These are phyloP conservation scores for Pochonia chlamydosporia DNA, from an alignment of 2,329 filamentous ascomycete genomes.

Conservation along the genomic window DNA sequence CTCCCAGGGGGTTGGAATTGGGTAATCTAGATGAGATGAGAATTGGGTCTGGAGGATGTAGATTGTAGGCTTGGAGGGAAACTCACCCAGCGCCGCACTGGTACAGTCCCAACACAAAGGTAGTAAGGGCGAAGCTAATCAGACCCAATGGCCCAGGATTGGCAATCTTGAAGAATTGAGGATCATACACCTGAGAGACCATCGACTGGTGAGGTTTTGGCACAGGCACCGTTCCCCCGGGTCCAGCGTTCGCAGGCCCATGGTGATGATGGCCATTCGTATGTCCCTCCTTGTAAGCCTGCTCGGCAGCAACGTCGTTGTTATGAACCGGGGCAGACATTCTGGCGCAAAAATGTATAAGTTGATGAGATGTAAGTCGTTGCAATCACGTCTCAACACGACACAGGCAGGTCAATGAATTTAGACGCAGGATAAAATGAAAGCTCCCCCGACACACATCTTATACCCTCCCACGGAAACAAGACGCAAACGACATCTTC, in stretches of 20 bases:
- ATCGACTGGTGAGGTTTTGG: constrained; percentile 25
- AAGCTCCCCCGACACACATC: too few species aligned
- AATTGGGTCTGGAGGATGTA: neutral
- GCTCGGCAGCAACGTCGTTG: constrained; percentile 1
- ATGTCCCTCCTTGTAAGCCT: constrained; percentile 8
- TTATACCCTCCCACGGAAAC: too few species aligned
- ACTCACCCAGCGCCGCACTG: constrained; percentile 43
- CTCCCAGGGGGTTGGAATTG: constrained; percentile 24
- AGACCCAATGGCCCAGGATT: constrained; percentile 57
- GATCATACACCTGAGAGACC: constrained; percentile 28
- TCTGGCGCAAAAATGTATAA: too few species aligned
- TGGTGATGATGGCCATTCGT: neutral
- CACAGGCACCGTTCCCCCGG: neutral
- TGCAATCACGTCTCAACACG: too few species aligned
- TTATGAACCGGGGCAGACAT: neutral
- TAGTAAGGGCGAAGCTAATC: constrained; percentile 60
- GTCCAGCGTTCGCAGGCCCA: neutral
- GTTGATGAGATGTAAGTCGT: too few species aligned
- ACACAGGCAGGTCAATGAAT: too few species aligned
- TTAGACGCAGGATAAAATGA: too few species aligned
- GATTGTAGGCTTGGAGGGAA: neutral
- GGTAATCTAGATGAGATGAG: constrained; percentile 21
- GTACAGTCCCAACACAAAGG: constrained; percentile 50
- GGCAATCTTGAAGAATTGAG: constrained; percentile 39
- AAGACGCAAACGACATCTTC: too few species aligned